These are phyloP conservation scores for Theobroma grandiflorum DNA, from an alignment of 441 rosid species.

Conservation along the genomic window DNA sequence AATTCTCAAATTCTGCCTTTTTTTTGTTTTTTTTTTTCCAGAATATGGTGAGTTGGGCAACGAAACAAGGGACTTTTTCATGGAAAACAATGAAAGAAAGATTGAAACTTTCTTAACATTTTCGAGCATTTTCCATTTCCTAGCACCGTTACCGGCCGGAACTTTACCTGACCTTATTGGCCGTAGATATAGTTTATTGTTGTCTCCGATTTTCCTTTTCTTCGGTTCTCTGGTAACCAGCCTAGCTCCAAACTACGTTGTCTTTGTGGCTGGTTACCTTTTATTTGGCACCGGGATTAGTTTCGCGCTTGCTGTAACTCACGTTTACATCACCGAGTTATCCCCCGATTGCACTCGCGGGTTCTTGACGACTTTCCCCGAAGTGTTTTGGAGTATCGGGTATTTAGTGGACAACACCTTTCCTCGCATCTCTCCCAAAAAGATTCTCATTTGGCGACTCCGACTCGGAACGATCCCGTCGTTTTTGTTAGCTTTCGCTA, in stretches of 20 bases:
- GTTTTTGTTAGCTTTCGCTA: slow-evolving; percentile 47
- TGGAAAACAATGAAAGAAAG: too few relatives aligned
- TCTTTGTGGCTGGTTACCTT: slow-evolving; percentile 65
- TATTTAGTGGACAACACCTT: too few relatives aligned
- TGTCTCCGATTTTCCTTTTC: slow-evolving; percentile 68
- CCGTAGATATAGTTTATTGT: slow-evolving; percentile 73
- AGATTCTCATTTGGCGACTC: slow-evolving; percentile 26
- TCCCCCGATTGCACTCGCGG: slow-evolving; percentile 69
- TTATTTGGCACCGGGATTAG: slow-evolving; percentile 76
- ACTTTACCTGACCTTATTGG: slow-evolving; percentile 76
- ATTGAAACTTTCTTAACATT: too few relatives aligned
- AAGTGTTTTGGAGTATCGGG: slow-evolving; percentile 68
- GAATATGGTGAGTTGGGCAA: too few relatives aligned
- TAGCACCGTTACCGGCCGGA: slow-evolving; percentile 60
- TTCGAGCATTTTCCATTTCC: too few relatives aligned
- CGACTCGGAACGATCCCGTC: slow-evolving; percentile 74
- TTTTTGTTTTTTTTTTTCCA: too few relatives aligned
- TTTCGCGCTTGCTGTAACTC: slow-evolving; percentile 81
- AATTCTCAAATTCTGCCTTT: too few relatives aligned
- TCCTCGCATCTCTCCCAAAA: too few relatives aligned
- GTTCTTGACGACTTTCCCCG: slow-evolving; percentile 67
- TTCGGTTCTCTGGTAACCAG: slow-evolving; percentile 75
- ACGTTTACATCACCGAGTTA: slow-evolving; percentile 75
- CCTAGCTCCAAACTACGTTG: slow-evolving; percentile 60
- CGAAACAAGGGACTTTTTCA: too few relatives aligned